These are phyloP conservation scores for Penicillium angulare DNA, from an alignment of 495 filamentous ascomycete species.

Conservation along the genomic window DNA sequence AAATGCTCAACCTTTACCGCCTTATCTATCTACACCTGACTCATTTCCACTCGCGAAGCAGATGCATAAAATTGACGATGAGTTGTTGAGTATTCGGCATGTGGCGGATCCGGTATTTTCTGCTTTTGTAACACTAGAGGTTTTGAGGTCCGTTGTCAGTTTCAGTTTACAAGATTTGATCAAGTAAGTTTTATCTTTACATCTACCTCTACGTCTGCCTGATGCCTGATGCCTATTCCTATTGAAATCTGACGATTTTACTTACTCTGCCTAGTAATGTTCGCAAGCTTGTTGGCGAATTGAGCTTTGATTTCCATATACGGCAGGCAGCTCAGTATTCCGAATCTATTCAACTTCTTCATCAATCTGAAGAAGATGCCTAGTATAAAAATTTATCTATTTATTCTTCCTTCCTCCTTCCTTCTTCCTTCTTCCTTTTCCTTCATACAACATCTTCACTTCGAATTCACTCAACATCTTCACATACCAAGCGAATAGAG, in stretches of 20 bases:
- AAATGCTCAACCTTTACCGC: slow-evolving; percentile 58
- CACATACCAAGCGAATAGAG: too few species aligned
- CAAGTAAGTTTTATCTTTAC: slow-evolving; percentile 26
- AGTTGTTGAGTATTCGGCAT: slow-evolving; percentile 62
- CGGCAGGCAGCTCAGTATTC: slow-evolving; percentile 11
- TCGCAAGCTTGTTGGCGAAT: slow-evolving; percentile 67
- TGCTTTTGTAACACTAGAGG: slow-evolving; percentile 71
- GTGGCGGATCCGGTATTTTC: slow-evolving; percentile 69
- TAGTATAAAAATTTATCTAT: too few species aligned
- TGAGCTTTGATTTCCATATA: slow-evolving; percentile 64
- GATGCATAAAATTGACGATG: slow-evolving; percentile 48
- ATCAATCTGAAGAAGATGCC: background rate
- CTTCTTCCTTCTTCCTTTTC: too few species aligned
- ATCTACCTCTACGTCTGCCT: too few species aligned
- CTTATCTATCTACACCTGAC: slow-evolving; percentile 54
- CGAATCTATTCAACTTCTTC: slow-evolving; percentile 17
- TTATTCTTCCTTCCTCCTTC: too few species aligned
- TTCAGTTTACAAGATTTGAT: slow-evolving; percentile 61
- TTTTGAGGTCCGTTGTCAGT: slow-evolving; percentile 63
- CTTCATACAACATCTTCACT: too few species aligned
- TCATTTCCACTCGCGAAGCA: slow-evolving; percentile 54
- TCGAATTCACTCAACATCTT: too few species aligned
- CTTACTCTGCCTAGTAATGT: too few species aligned
- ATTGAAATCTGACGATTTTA: too few species aligned
- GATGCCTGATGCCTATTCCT: too few species aligned